Evolutionary conservation across 1,284 basidiomycete species (phyloP), one percentile per base, ranked within the genome.

Genomic region (Boletellus deceptivus): DNA sequence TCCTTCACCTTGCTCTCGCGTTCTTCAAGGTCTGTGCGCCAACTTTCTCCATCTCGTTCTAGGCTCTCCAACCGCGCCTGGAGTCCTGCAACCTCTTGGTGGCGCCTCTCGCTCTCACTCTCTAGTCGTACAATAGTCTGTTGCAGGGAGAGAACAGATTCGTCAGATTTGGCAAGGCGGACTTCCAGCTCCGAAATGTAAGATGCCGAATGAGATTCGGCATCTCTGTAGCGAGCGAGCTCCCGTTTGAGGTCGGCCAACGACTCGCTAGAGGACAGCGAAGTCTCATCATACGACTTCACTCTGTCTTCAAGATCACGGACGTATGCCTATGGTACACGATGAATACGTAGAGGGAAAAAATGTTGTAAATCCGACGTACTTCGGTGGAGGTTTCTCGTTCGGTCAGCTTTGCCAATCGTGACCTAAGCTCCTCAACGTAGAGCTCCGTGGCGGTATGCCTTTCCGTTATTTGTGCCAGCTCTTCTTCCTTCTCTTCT

Each of bases 171-270:
- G 17, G 84, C 75, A 11, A 98, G 77, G 24, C 91, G 86, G 42
- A 78, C 74, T 69, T 99, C 96, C 18, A 99, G 79, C 49, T 95
- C 93, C n/a, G 83, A 74, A 52, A 98, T 93, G 69, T 98, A 97
- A 57, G 84, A 78, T 38, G 80, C 70, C 10, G 88, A 86, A 49
- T 86, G 80, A 1, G 74, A 72, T 59, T 95, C 91, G 2, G 78
- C 70, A 46, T 96, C 91, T 64, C 84, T 90, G 70, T 86, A 85
- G 45, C 84, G 82, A 42, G 79, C 63, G 27, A 98, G 76, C 70
- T 98, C 94, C 56, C 88, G 86, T 66, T 84, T 87, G 49, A 98
- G 78, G 55, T 95, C 91, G 16, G 76, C 77, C 60, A 96, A 78
- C 2, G 87, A 86, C 59, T 87, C 85, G 51, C 80, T 85, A 11